Evolutionary conservation across 176 grass and related monocot genomes (phyloP).

Genomic region (Musa itinerans): DNA sequence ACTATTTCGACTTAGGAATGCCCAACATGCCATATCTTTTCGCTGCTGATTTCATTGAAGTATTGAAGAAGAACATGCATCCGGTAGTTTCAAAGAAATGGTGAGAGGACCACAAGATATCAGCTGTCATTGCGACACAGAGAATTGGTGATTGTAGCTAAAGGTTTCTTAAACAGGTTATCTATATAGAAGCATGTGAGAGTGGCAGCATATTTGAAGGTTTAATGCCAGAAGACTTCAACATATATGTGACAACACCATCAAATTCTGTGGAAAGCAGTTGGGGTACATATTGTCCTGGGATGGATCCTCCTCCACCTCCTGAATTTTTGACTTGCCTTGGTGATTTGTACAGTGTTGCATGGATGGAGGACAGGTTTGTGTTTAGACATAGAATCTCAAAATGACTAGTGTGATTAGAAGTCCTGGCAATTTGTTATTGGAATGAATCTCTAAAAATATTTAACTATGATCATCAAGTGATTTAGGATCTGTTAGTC

Average conservation of each 20-base stretch:
- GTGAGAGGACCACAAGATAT: slow-evolving; percentile 12
- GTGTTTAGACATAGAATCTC: neutral
- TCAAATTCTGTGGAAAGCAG: slow-evolving; percentile 67
- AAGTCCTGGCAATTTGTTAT: neutral
- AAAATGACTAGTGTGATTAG: neutral
- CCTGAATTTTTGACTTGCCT: slow-evolving; percentile 63
- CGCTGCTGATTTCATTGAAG: slow-evolving; percentile 66
- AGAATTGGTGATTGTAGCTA: slow-evolving; percentile 11
- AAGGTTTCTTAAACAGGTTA: slow-evolving; percentile 41
- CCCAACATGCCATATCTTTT: slow-evolving; percentile 60
- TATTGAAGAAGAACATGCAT: slow-evolving; percentile 73
- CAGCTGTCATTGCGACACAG: neutral
- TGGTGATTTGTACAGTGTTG: slow-evolving; percentile 78
- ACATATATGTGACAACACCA: slow-evolving; percentile 83
- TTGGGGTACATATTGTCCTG: slow-evolving; percentile 85
- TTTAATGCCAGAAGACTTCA: slow-evolving; percentile 60
- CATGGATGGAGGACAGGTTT: slow-evolving; percentile 99
- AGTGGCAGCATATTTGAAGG: slow-evolving; percentile 94
- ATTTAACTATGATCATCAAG: neutral
- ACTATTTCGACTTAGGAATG: slow-evolving; percentile 50
- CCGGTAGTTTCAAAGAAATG: slow-evolving; percentile 77
- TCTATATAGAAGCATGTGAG: slow-evolving; percentile 91
- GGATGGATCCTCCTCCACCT: slow-evolving; percentile 49
- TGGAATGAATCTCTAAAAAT: neutral
- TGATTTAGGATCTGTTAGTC: neutral